Base-by-base conservation (phyloP, 192 early-diverging fungal species). In the Obelidium mucronatum region DNA sequence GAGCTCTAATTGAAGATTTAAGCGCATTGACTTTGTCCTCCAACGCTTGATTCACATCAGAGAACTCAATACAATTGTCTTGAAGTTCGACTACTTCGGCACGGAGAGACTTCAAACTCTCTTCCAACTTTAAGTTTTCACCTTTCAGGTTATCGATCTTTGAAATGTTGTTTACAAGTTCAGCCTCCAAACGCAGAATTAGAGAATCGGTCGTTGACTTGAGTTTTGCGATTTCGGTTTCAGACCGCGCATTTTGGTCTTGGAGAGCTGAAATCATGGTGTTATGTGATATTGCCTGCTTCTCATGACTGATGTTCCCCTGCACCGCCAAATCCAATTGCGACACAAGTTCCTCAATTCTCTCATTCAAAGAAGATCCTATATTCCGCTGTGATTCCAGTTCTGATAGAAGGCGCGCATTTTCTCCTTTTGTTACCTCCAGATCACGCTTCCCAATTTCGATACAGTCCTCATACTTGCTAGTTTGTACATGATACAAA, bases 61-160 rank as follows among this genome's bases (percentile, higher is more conserved):
- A 60, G 40, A 74, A 74, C 24, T 74, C 59, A n/a, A 74, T 74
- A 37, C 72, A 74, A 33, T 74, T 48, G 36, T 74, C 72, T 35
- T 74, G 56, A 5, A 74, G 72, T 42, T 63, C 72, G 13, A 44
- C 36, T 13, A 74, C 42, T 62, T 74, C 72, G 5, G 24, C 3
- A 33, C 31, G 31, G 1, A 73, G 70, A 22, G 48, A 8, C 48
- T 51, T 22, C 48, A 51, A 8, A 13, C 22, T 8, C 22, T 8
- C 48, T 51, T 51, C 48, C 48, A 51, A 22, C 8, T 22, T 8
- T 13, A 22, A 51, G 8, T 51, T 51, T 8, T 51, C 48, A 22
- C 8, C 22, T 51, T 8, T 51, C 8, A 51, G 48, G 48, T 8
- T 22, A 22, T 8, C 8, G 8, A 51, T 8, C 8, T 8, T 22